Evolutionary conservation across 371 early-diverging fungal species (phyloP).

Genomic region (Rhizopus delemar): DNA sequence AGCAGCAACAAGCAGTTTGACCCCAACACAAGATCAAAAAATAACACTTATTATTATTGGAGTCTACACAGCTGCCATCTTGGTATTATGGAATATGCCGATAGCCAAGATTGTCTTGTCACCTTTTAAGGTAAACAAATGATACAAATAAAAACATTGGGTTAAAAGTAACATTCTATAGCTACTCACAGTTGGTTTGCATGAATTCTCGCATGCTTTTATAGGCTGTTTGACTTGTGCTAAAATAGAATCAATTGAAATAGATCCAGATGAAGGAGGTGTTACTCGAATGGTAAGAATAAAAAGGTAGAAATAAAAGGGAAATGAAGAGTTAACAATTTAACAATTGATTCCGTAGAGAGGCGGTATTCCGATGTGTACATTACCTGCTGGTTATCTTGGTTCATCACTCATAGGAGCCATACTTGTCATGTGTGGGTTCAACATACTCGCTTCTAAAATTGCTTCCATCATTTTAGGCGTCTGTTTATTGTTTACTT

Average conservation of each 20-base stretch:
- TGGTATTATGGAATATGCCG: conserved; percentile 88
- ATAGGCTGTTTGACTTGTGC: conserved; percentile 87
- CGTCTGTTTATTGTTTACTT: conserved; percentile 69
- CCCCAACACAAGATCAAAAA: conserved; percentile 68
- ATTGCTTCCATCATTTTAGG: conserved; percentile 80
- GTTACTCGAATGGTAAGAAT: conserved; percentile 73
- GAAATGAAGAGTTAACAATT: not conserved
- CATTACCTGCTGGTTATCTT: conserved; percentile 79
- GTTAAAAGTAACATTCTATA: conserved; percentile 14
- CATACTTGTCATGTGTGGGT: conserved; percentile 88
- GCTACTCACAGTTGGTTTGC: conserved; percentile 80
- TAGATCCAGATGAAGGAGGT: conserved; percentile 94
- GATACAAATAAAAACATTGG: no score
- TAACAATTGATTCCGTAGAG: not conserved
- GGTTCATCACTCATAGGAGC: conserved; percentile 84
- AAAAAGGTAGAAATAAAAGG: not conserved
- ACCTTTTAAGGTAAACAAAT: conserved; percentile 78
- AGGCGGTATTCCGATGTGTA: conserved; percentile 74
- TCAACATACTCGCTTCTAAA: conserved; percentile 84
- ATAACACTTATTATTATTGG: conserved; percentile 71
- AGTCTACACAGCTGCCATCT: conserved; percentile 69
- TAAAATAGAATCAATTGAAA: conserved; percentile 84
- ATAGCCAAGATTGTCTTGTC: conserved; percentile 77
- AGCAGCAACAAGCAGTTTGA: conserved; percentile 37
- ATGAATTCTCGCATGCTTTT: conserved; percentile 83